These are phyloP conservation scores for Parmelia sp. DNA, from an alignment of 495 filamentous ascomycete species.

Conservation along the genomic window DNA sequence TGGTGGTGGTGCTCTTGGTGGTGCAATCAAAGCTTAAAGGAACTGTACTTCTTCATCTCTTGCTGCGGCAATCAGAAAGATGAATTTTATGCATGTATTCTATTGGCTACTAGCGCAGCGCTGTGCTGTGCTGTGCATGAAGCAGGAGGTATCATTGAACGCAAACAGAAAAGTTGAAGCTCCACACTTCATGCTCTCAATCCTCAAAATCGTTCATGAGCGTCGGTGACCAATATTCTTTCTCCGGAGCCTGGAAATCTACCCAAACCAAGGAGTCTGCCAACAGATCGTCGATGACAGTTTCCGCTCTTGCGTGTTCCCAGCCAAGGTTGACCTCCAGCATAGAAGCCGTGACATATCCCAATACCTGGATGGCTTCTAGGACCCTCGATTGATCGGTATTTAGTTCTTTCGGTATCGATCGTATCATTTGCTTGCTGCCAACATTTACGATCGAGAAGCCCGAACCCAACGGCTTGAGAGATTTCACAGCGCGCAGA, in stretches of 20 bases:
- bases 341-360: conserved; percentile 88
- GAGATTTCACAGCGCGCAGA: conserved; percentile 76
- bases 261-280: conserved; percentile 92
- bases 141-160: conserved; percentile 11
- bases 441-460: conserved; percentile 80
- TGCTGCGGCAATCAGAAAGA: conserved; percentile 7
- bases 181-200: conserved; percentile 13
- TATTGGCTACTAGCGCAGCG: conserved; percentile 16
- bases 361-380: conserved; percentile 77
- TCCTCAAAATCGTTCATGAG: conserved; percentile 25
- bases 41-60: conserved; percentile 17
- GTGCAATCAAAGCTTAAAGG: conserved; percentile 57
- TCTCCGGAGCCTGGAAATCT: conserved; percentile 77
- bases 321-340: conserved; percentile 82
- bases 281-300: conserved; percentile 85
- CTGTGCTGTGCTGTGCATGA: conserved; percentile 13
- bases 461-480: conserved; percentile 80
- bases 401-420: conserved; percentile 92
- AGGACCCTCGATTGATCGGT: conserved; percentile 88
- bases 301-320: conserved; percentile 77
- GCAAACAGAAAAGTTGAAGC: neutral
- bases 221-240: conserved; percentile 88
- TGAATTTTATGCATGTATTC: conserved; percentile 22
- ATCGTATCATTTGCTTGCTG: conserved; percentile 78
- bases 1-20: conserved; percentile 53